phyloP scores from a whole-genome alignment of 2,329 filamentous ascomycete genomes.

The Aspergillus cejpii region DNA sequence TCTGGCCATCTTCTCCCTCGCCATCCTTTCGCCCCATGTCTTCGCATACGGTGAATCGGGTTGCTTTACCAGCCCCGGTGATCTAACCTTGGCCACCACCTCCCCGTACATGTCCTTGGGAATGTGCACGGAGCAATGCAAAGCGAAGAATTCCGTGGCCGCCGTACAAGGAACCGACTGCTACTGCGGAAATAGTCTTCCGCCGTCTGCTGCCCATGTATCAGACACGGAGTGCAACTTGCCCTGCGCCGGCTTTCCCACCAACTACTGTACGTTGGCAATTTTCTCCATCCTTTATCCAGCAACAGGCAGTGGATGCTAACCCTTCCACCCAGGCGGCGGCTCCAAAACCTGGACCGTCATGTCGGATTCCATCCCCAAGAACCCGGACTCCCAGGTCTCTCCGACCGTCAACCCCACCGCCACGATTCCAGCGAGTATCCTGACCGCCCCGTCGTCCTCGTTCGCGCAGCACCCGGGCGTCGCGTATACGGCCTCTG shows the following conservation, averaged over 20 bases:
- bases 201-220: conserved; percentile 13
- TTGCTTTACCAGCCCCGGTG: conserved; percentile 10
- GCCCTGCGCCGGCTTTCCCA: conserved; percentile 17
- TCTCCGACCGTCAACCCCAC: conserved; percentile 5
- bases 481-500: conserved; percentile 4
- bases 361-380: conserved; percentile 2
- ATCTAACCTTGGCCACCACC: not conserved
- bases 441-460: conserved; percentile 17
- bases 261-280: conserved; percentile 18
- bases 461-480: not conserved
- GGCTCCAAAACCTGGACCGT: conserved; percentile 16
- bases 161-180: conserved; percentile 19
- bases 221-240: conserved; percentile 17
- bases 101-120: conserved; percentile 3
- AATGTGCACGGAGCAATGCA: conserved; percentile 7
- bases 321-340: conserved; percentile 15
- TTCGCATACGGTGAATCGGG: not conserved
- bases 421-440: not conserved
- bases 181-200: conserved; percentile 19
- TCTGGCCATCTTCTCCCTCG: conserved; percentile 7
- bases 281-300: not conserved
- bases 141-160: conserved; percentile 11
- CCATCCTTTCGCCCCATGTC: not conserved
- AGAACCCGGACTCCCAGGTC: conserved; percentile 1
- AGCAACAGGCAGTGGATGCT: not conserved